Percentiles rank a stretch among this genome's conserved stretches.
Evolutionary conservation across 2,329 filamentous ascomycete species (phyloP).

Genomic region (Rhexocercosporidium sp.): DNA sequence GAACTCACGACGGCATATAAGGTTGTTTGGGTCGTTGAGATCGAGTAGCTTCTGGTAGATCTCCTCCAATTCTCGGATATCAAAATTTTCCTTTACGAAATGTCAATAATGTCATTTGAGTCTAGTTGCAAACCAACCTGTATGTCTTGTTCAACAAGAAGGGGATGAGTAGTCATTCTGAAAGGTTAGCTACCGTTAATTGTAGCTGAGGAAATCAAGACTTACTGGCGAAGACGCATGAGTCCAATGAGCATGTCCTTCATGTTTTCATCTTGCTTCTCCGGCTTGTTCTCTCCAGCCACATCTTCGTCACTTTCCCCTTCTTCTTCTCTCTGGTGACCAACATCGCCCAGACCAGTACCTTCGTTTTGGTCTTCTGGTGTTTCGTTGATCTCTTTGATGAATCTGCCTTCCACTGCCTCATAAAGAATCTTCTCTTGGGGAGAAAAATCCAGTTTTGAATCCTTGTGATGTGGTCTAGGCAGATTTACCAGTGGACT

Average conservation of each 20-base stretch:
- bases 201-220: not conserved
- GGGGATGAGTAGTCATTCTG: constrained; percentile 19
- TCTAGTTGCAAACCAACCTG: constrained; percentile 1
- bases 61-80: not conserved
- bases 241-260: not conserved
- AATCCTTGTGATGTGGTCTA: not conserved
- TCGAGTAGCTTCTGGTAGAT: not conserved
- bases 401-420: not conserved
- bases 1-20: not conserved
- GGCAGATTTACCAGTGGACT: constrained; percentile 5
- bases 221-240: constrained; percentile 2
- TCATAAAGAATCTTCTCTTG: constrained; percentile 5
- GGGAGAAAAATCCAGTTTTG: not conserved
- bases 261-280: not conserved
- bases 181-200: not conserved
- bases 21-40: not conserved
- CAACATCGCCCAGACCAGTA: no score
- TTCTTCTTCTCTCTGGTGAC: not conserved
- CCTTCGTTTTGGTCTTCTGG: not conserved
- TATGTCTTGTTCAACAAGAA: constrained; percentile 12
- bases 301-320: not conserved
- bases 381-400: not conserved
- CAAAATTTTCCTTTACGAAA: not conserved
- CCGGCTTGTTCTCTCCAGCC: not conserved
- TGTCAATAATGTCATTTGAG: not conserved